Evolutionary conservation across 495 filamentous ascomycete species (phyloP).

Genomic region (Xylaria flabelliformis): DNA sequence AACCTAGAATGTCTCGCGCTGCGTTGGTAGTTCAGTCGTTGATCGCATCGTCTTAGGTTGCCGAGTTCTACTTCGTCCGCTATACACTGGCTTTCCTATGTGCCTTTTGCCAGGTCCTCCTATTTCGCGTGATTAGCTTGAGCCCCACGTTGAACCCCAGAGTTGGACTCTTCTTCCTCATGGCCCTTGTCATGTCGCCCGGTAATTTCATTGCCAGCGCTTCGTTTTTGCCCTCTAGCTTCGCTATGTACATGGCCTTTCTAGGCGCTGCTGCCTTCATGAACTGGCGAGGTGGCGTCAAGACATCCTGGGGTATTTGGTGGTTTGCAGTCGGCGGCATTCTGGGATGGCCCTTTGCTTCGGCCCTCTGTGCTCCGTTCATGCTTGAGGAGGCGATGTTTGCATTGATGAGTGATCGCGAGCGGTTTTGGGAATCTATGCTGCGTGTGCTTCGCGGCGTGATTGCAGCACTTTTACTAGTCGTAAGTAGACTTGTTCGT

Average conservation of each 20-base stretch:
- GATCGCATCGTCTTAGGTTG: conserved; percentile 51
- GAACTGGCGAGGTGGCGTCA: conserved; percentile 76
- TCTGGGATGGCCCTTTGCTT: conserved; percentile 94
- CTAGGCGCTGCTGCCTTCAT: conserved; percentile 87
- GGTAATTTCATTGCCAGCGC: conserved; percentile 93
- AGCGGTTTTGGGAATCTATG: conserved; percentile 61
- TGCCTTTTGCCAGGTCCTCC: conserved; percentile 77
- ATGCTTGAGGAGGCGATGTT: conserved; percentile 76
- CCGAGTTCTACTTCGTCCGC: conserved; percentile 88
- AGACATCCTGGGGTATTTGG: conserved; percentile 81
- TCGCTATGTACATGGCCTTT: conserved; percentile 95
- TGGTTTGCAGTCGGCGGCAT: conserved; percentile 92
- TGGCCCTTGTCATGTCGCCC: conserved; percentile 75
- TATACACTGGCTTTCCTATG: conserved; percentile 75
- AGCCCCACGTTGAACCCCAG: conserved; percentile 68
- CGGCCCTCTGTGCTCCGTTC: conserved; percentile 82
- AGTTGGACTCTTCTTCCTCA: conserved; percentile 82
- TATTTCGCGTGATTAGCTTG: conserved; percentile 77
- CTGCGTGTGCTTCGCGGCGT: conserved; percentile 69
- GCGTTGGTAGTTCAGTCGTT: background rate
- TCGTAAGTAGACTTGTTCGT: conserved; percentile 63
- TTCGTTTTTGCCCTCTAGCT: conserved; percentile 90
- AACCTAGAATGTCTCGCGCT: conserved; percentile 11
- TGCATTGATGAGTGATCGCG: conserved; percentile 61
- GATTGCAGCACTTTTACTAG: conserved; percentile 66